Evolutionary conservation across 2,329 filamentous ascomycete genomes (phyloP), one percentile per base, ranked within the genome.

Genomic region (Nemania bipapillata): DNA sequence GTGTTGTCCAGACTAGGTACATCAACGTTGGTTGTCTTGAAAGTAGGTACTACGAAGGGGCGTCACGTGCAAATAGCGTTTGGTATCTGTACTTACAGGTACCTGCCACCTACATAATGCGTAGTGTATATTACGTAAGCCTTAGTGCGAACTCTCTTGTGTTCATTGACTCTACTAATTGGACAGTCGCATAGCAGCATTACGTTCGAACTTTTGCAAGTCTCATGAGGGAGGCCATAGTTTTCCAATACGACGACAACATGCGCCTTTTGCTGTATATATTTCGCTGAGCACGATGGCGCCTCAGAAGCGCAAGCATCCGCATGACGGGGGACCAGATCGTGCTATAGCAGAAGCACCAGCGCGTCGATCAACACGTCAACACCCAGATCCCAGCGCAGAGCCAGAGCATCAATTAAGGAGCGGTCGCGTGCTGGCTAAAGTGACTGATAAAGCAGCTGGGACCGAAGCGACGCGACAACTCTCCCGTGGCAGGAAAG

Each of bases 261-360:
- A 66, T 58, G 56, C 8, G 28, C 49, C 22, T 47, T 15, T 30
- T 42, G 40, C 3, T 9, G 22, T 42, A 20, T 7, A 54, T 32
- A 40, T 37, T 26, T 2, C 4, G 22, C 9, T 7, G 9, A 40
- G 15, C 24, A 62, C 2, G 20, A 79, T 79, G 77, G 72, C 76
- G 62, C 73, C 74, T 3, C 73, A 72, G 53, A 79, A 79, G 73
- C 77, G 77, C 63, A 79, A 79, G 66, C 72, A 68, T 49, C 70
- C 70, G 4, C 76, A 78, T 35, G 77, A 72, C 32, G 61, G 64
- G n/a, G 52, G 61, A 56, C 57, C 60, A 30, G 70, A 73, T 32
- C 37, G 47, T 12, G n/a, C 32, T n/a, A 26, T 22, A 5, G 42
- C 58, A 26, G 62, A 67, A 12, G 47, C 66, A 28, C 62, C 74